A percentile compares a stretch with the other conserved stretches of the same genome.
Conservation (phyloP, 139 green algal genomes). For the Mychonastes homosphaera region DNA sequence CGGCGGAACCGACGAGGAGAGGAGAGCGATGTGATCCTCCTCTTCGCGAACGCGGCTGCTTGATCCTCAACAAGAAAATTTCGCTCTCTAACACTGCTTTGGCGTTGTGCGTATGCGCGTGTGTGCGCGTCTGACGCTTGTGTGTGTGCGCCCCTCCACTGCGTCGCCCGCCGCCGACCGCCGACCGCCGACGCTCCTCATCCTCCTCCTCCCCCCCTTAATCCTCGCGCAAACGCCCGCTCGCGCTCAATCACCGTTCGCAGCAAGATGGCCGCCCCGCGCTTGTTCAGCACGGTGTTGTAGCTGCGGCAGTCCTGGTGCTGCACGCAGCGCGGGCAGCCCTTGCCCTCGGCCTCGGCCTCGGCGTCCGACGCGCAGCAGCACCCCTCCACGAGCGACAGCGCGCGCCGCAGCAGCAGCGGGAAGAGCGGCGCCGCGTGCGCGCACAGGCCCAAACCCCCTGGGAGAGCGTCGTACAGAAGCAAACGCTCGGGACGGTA, state of each 20-base stretch:
- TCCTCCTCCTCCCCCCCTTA: too few relatives aligned
- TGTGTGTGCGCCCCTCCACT: background rate
- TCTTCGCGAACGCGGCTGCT: too few relatives aligned
- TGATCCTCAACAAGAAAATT: too few relatives aligned
- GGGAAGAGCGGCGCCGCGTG: conserved; percentile 56
- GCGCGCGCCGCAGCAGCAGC: conserved; percentile 51
- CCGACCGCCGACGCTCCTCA: too few relatives aligned
- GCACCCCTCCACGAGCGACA: conserved; percentile 63
- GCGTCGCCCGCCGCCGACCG: too few relatives aligned
- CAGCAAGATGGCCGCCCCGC: background rate
- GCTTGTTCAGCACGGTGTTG: conserved; percentile 47
- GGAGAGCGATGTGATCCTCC: too few relatives aligned
- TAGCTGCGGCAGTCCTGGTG: conserved; percentile 73
- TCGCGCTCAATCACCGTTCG: too few relatives aligned
- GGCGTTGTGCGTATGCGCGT: background rate
- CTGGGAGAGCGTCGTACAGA: conserved; percentile 82
- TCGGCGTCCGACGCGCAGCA: conserved; percentile 34
- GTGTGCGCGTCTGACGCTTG: background rate
- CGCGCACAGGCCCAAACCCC: conserved; percentile 64
- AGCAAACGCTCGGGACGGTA: conserved; percentile 81
- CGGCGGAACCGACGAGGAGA: too few relatives aligned
- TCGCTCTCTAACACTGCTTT: too few relatives aligned
- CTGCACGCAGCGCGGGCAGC: conserved; percentile 86
- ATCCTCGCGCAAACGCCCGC: too few relatives aligned
- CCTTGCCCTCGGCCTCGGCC: too few relatives aligned